Conservation (phyloP, 1,284 basidiomycete genomes). For the Waitea zeae region DNA sequence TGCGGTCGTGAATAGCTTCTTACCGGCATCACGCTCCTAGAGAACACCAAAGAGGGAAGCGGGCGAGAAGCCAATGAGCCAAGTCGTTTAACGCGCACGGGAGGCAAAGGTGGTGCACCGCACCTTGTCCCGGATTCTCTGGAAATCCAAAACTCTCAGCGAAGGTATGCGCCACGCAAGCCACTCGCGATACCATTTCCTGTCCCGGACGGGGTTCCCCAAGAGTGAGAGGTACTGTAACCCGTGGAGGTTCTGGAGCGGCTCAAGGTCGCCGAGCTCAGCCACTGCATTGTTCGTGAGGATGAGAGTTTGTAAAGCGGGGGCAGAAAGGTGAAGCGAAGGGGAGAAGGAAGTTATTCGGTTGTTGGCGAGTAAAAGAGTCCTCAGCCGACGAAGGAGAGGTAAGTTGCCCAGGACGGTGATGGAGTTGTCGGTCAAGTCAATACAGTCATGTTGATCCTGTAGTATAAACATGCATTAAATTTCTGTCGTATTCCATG, state of each 20-base stretch:
- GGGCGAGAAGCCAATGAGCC: too few relatives aligned
- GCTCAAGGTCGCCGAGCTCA: slow-evolving; percentile 72
- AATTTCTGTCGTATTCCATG: too few relatives aligned
- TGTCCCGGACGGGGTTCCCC: slow-evolving; percentile 85
- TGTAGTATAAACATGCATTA: slow-evolving; percentile 14
- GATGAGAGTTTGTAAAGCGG: slow-evolving; percentile 67
- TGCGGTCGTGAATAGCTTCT: slow-evolving; percentile 59
- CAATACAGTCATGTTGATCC: slow-evolving; percentile 90
- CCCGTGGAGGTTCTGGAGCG: slow-evolving; percentile 61
- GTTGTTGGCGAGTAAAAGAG: slow-evolving; percentile 79
- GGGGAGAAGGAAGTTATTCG: slow-evolving; percentile 70
- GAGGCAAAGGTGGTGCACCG: slow-evolving; percentile 16
- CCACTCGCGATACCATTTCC: slow-evolving; percentile 96
- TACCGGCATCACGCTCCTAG: slow-evolving; percentile 64
- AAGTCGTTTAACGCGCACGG: slow-evolving; percentile 1
- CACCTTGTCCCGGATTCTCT: slow-evolving; percentile 91
- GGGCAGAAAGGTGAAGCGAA: slow-evolving; percentile 67
- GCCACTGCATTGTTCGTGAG: slow-evolving; percentile 64
- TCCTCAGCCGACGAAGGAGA: slow-evolving; percentile 61
- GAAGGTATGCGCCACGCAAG: slow-evolving; percentile 68
- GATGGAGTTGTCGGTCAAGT: slow-evolving; percentile 94
- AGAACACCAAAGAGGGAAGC: slow-evolving; percentile 2
- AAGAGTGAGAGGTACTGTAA: slow-evolving; percentile 74
- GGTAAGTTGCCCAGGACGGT: slow-evolving; percentile 77
- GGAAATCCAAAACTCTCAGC: slow-evolving; percentile 91